These are phyloP conservation scores for Marasmius sp. DNA, from an alignment of 1,284 basidiomycete species.

Conservation along the genomic window DNA sequence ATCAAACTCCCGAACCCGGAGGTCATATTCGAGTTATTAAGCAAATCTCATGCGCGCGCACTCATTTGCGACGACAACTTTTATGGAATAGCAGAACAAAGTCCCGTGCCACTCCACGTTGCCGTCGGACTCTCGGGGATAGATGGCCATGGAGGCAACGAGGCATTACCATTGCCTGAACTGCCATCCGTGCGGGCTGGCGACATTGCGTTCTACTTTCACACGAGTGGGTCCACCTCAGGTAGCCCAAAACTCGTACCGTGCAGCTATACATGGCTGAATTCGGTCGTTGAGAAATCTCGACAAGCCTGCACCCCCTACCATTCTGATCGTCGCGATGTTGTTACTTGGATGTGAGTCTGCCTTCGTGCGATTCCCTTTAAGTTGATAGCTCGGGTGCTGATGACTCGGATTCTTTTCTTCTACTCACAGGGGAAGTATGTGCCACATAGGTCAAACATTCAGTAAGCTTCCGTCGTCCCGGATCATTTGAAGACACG, in stretches of 20 bases:
- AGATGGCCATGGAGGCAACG: conserved; percentile 25
- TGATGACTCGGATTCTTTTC: conserved; percentile 15
- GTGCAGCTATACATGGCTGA: conserved; percentile 61
- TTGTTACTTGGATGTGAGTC: conserved; percentile 64
- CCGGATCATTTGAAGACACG: neutral
- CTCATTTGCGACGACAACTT: conserved; percentile 59
- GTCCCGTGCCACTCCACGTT: conserved; percentile 46
- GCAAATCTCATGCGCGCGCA: conserved; percentile 53
- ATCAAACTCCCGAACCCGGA: conserved; percentile 66
- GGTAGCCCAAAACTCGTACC: conserved; percentile 74
- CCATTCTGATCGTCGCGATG: conserved; percentile 54
- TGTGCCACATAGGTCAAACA: conserved; percentile 68
- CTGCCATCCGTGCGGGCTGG: conserved; percentile 37
- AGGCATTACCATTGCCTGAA: conserved; percentile 38
- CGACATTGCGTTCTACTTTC: conserved; percentile 64
- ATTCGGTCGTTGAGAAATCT: conserved; percentile 56
- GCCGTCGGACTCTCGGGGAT: conserved; percentile 42
- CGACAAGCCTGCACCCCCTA: conserved; percentile 48
- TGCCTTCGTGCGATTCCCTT: neutral
- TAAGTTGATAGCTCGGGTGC: neutral
- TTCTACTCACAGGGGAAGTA: conserved; percentile 51
- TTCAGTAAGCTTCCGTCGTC: conserved; percentile 49
- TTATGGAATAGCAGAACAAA: conserved; percentile 29
- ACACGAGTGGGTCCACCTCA: conserved; percentile 76
- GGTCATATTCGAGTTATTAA: conserved; percentile 66